phyloP scores from a whole-genome alignment of 768 basidiomycete species.

The Panellus pusillus region DNA sequence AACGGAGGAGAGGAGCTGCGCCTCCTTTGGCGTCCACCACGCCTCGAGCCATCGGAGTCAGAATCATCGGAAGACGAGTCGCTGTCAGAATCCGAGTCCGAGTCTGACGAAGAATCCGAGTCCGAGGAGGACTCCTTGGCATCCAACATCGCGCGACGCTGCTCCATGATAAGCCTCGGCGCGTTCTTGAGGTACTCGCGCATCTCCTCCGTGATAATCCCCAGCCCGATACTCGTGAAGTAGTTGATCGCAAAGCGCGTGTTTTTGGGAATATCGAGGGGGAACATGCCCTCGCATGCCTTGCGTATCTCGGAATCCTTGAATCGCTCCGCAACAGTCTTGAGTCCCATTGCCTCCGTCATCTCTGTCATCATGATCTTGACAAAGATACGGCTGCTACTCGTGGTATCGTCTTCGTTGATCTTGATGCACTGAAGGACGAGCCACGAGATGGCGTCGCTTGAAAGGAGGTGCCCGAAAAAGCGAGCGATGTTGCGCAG shows the following conservation, averaged over 20 bases:
- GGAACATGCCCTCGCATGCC: conserved; percentile 86
- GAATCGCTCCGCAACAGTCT: conserved; percentile 84
- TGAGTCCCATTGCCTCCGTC: conserved; percentile 91
- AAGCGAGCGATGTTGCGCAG: conserved; percentile 96
- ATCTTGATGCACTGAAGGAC: conserved; percentile 83
- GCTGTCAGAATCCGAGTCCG: conserved; percentile 33
- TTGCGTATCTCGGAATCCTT: conserved; percentile 79
- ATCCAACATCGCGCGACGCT: conserved; percentile 84
- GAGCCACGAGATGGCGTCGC: conserved; percentile 88
- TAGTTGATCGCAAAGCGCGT: conserved; percentile 97
- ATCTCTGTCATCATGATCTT: conserved; percentile 97
- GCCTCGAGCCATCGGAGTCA: conserved; percentile 23
- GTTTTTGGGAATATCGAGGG: conserved; percentile 93
- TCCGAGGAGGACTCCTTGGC: conserved; percentile 49
- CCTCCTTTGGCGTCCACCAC: conserved; percentile 22
- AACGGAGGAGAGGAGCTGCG: conserved; percentile 2
- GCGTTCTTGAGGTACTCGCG: conserved; percentile 96
- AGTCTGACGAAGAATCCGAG: conserved; percentile 41
- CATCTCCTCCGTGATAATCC: conserved; percentile 93
- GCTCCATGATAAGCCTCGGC: conserved; percentile 90
- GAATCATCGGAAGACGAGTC: conserved; percentile 32
- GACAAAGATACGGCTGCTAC: conserved; percentile 93
- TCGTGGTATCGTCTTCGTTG: conserved; percentile 98
- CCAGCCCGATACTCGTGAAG: conserved; percentile 93
- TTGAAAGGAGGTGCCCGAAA: conserved; percentile 89